Percentiles rank a stretch among this genome's conserved stretches.
Conservation (phyloP, 2,329 filamentous ascomycete genomes). For the Neocatenulostroma microsporum region DNA sequence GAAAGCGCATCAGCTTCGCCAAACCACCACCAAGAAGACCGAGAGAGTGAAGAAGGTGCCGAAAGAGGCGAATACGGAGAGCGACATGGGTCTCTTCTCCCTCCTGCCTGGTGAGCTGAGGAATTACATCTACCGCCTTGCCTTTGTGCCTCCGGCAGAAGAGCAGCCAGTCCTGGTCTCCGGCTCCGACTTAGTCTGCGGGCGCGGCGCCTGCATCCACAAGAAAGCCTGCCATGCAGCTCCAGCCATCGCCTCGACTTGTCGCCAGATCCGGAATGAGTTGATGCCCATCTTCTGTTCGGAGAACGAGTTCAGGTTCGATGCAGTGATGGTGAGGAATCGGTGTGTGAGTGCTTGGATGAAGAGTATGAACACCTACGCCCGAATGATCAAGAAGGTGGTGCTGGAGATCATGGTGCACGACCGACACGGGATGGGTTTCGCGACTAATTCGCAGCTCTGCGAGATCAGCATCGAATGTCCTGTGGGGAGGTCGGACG, state of each 20-base stretch:
- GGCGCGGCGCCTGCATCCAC: slow-evolving; percentile 16
- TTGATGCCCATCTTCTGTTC: slow-evolving; percentile 17
- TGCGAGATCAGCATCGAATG: slow-evolving; percentile 4
- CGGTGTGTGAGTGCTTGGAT: slow-evolving; percentile 18
- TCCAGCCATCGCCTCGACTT: slow-evolving; percentile 19
- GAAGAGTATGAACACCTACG: slow-evolving; percentile 12
- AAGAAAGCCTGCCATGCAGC: slow-evolving; percentile 9
- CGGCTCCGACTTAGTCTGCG: slow-evolving; percentile 15
- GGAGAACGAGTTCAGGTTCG: slow-evolving; percentile 20
- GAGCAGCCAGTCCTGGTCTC: slow-evolving; percentile 9
- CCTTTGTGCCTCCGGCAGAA: slow-evolving; percentile 8
- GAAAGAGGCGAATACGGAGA: neutral
- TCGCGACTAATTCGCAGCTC: slow-evolving; percentile 1
- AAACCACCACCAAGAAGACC: neutral
- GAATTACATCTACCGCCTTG: slow-evolving; percentile 21
- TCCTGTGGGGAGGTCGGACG: slow-evolving; percentile 7
- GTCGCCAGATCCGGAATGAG: slow-evolving; percentile 20
- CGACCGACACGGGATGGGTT: neutral
- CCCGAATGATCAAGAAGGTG: slow-evolving; percentile 13
- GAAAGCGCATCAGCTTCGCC: slow-evolving; percentile 8
- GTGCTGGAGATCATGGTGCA: slow-evolving; percentile 7
- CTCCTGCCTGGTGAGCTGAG: slow-evolving; percentile 21
- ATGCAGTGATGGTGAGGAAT: slow-evolving; percentile 17
- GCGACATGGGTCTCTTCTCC: slow-evolving; percentile 18
- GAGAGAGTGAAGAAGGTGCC: neutral